Conservation (phyloP, 169 alveolate species). For the Amoebophrya sp. region DNA sequence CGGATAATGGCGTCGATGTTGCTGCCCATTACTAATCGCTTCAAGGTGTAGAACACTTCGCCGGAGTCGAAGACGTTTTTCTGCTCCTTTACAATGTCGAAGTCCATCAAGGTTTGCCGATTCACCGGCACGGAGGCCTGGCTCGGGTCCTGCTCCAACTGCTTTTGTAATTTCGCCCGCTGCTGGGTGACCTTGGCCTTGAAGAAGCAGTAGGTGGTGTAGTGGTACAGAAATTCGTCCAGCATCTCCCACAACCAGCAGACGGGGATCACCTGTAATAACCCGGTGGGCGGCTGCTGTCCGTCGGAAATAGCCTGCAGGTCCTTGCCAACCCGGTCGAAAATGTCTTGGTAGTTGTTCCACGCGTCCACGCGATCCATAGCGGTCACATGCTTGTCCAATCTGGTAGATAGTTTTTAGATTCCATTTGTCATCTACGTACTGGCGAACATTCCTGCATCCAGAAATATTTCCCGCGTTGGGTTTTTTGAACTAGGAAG, state of each 20-base stretch:
- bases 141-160: neutral
- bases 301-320: neutral
- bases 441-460: too few relatives aligned
- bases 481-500: too few relatives aligned
- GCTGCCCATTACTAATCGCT: neutral
- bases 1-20: neutral
- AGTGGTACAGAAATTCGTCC: conserved; percentile 4
- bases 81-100: neutral
- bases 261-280: neutral
- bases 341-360: neutral
- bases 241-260: neutral
- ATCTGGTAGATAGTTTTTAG: too few relatives aligned
- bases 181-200: neutral
- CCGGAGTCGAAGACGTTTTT: neutral
- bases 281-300: too few relatives aligned
- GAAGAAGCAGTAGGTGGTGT: neutral
- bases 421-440: too few relatives aligned
- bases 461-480: too few relatives aligned
- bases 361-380: neutral
- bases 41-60: neutral
- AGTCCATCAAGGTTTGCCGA: neutral
- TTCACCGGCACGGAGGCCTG: neutral
- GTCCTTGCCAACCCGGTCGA: neutral
- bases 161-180: neutral
- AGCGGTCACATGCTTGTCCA: neutral